Evolutionary conservation across 2,329 filamentous ascomycete genomes (phyloP).

Genomic region (Penicillium sp.): DNA sequence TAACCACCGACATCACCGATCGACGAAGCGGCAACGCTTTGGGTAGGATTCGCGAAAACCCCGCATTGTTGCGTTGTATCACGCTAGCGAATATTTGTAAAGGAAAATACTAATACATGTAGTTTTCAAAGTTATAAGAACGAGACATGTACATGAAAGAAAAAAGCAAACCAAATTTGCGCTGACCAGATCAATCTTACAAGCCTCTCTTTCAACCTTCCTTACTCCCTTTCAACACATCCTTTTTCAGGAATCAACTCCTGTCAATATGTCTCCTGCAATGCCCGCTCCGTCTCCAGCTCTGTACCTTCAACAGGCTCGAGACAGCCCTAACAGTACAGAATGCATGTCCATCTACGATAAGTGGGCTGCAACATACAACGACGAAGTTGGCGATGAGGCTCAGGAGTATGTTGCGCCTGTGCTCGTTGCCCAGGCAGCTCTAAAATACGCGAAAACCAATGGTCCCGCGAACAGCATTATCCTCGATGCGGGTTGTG

Average conservation of each 20-base stretch:
- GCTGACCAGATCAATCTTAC: not conserved
- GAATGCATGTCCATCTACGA: constrained; percentile 47
- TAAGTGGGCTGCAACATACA: constrained; percentile 49
- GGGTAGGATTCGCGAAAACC: constrained; percentile 5
- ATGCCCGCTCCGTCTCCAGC: constrained; percentile 11
- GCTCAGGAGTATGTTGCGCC: constrained; percentile 46
- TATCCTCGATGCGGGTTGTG: constrained; percentile 59
- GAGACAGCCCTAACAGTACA: constrained; percentile 34
- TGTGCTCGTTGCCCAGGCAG: constrained; percentile 37
- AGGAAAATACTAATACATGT: not conserved
- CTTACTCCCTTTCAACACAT: not conserved
- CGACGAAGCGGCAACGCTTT: constrained; percentile 9
- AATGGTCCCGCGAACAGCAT: constrained; percentile 20
- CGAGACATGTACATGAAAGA: not conserved
- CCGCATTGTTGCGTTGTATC: constrained; percentile 5
- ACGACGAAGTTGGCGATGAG: constrained; percentile 41
- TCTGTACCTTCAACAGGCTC: constrained; percentile 39
- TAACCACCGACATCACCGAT: constrained; percentile 23
- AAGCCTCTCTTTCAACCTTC: not conserved
- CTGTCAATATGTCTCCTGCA: constrained; percentile 4
- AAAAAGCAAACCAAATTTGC: not conserved
- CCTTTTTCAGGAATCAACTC: not conserved
- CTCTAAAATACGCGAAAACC: constrained; percentile 21
- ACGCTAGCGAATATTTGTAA: not conserved
- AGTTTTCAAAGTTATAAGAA: constrained; percentile 7